Evolutionary conservation across 139 green algal genomes (phyloP), one percentile per base, ranked within the genome.

Genomic region (Chlamydomonas schloesseri): DNA sequence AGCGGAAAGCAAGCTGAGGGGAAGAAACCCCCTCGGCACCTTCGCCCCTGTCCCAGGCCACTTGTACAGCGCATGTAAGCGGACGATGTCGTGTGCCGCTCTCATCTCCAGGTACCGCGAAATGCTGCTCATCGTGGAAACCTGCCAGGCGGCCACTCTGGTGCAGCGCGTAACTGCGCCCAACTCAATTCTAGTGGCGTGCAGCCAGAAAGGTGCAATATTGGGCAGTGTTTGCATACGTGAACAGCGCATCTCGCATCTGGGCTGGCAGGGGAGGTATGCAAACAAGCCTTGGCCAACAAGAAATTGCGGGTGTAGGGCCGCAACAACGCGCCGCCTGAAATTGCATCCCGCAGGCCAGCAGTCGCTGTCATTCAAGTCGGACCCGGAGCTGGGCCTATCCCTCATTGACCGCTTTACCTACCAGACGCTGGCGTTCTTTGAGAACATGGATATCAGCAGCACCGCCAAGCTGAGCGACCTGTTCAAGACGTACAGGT

Each of bases 81-180:
- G n/a, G n/a, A n/a, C n/a, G n/a, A n/a, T n/a, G n/a, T n/a, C n/a
- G n/a, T n/a, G n/a, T n/a, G 18, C 62, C 11, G 65, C 28, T 29
- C 65, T 46, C 29, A 26, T 18, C 29, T 87, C 76, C 34, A 92
- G 97, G 71, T 99, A 98, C 85, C 89, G 92, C 18, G 89, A 98
- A 88, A 70, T 99, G 57, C 86, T 99, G 71, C 85, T 99, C 26
- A 92, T 99, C 15, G 89, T 97, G 55, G 97, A 99, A 88, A 99
- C 97, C 6, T 99, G 97, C 89, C 91, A 99, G 81, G 96, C 95
- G 26, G 69, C 87, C 50, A 98, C 97, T 0, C 88, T 98, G 36
- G 94, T 91, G 60, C 71, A 84, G 29, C 84, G 79, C 4, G 88
- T 99, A 29, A 72, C n/a, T 24, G 86, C 89, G 5, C 86, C 89